Base-by-base conservation (phyloP, 2,329 filamentous ascomycete species). In the Plectosphaerella plurivora region DNA sequence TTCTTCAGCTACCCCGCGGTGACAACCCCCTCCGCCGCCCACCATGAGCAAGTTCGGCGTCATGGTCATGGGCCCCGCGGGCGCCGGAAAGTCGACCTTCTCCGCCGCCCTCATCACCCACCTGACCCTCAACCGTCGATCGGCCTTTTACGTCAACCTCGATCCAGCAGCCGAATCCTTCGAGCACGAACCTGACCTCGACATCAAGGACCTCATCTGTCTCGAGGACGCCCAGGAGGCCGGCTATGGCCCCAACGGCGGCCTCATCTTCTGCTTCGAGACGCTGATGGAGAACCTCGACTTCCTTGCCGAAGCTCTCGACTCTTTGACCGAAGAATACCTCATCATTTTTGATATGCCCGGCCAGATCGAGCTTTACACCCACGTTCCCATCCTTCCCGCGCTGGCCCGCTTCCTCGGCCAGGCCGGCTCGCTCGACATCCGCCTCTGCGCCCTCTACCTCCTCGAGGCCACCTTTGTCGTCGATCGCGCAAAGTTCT, bases 271-370 rank as follows among this genome's bases (percentile, higher is more conserved):
- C 78, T 97, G 92, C 74, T 96, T 97, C 72, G 92, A 97, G 72
- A 96, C 95, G 68, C 82, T 97, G 45, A 85, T 96, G 67, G 89
- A 96, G 68, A 96, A 97, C 67, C 84, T 96, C 57, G 91, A 96
- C 72, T 97, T 94, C 72, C 76, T 97, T 48, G 89, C 88, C 46
- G 88, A 95, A 57, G 85, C 88, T 16, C 83, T 97, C 52, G 91
- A 96, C 62, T 82, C 85, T 42, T 77, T 96, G 52, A 93, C 90
- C 10, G 94, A 99, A 63, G 94, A 97, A 63, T 97, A 96, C 70
- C 82, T 99, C 57, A 96, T 97, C 70, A 89, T 99, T 57, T 91
- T 99, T 73, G 94, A 99, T 73, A 97, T 97, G 89, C 94, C 94
- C 0, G 94, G 94, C 53, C 94, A 99, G 75, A 97, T 99, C 70